phyloP scores from a whole-genome alignment of 495 filamentous ascomycete species.

The Articulospora tetracladia region DNA sequence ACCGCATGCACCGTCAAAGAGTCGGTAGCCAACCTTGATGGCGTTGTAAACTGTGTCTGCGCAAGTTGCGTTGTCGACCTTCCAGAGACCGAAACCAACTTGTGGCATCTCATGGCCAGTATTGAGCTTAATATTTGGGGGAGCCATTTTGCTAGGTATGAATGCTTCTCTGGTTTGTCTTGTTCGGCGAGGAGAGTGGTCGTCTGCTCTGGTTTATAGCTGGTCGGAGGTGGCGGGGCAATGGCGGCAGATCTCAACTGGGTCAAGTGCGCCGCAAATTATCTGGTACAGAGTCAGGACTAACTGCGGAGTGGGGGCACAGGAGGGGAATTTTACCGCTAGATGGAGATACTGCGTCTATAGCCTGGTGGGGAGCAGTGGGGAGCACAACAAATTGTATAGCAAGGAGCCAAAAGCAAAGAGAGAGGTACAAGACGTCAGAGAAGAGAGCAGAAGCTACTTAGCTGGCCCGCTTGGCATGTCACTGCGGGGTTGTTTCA shows the following conservation, averaged over 20 bases:
- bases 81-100: conserved; percentile 83
- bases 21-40: conserved; percentile 82
- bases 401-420: too few relatives aligned
- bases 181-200: neutral
- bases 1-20: conserved; percentile 87
- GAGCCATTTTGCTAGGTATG: conserved; percentile 33
- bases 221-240: neutral
- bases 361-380: neutral
- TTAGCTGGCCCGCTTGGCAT: neutral
- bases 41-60: conserved; percentile 83
- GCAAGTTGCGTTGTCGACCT: conserved; percentile 73
- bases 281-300: neutral
- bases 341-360: neutral
- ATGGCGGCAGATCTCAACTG: neutral
- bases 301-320: neutral
- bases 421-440: neutral
- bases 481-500: neutral
- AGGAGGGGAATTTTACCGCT: neutral
- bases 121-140: conserved; percentile 70
- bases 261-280: neutral
- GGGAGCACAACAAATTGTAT: too few relatives aligned
- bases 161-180: neutral
- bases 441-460: neutral
- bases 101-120: conserved; percentile 82
- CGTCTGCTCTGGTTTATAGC: neutral